phyloP scores from a whole-genome alignment of 1,284 basidiomycete species.

The Agroathelia rolfsii region DNA sequence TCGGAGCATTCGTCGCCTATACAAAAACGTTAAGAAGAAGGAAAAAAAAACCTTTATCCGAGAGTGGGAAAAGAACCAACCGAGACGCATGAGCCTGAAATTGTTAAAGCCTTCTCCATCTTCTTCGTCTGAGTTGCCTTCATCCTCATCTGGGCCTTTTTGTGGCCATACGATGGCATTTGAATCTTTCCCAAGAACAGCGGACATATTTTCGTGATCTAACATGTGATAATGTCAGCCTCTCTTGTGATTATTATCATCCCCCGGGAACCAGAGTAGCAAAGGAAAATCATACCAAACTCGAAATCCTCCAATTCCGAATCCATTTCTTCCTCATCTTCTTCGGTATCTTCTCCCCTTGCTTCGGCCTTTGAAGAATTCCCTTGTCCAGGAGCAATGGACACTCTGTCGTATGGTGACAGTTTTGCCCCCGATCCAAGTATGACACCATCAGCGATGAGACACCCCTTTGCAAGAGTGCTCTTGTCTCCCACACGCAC shows the following conservation, averaged over 20 bases:
- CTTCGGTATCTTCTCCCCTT: slow-evolving; percentile 26
- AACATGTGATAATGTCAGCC: no score
- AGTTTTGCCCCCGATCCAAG: slow-evolving; percentile 69
- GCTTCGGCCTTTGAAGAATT: slow-evolving; percentile 28
- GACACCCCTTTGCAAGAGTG: slow-evolving; percentile 55
- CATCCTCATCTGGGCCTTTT: slow-evolving; percentile 39
- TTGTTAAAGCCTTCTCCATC: slow-evolving; percentile 53
- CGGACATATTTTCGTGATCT: slow-evolving; percentile 34
- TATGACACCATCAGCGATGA: slow-evolving; percentile 73
- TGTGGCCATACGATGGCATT: slow-evolving; percentile 68
- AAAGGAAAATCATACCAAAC: slow-evolving; percentile 36
- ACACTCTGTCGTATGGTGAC: slow-evolving; percentile 64
- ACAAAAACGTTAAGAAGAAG: slow-evolving; percentile 4
- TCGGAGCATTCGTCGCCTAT: slow-evolving; percentile 55
- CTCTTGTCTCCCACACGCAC: slow-evolving; percentile 65
- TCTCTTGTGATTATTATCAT: no score
- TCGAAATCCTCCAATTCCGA: slow-evolving; percentile 60
- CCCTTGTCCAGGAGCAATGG: no score
- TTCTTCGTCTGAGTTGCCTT: slow-evolving; percentile 49
- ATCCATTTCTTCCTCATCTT: slow-evolving; percentile 30
- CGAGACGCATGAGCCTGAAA: slow-evolving; percentile 61
- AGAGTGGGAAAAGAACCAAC: slow-evolving; percentile 26
- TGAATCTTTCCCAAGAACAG: slow-evolving; percentile 47
- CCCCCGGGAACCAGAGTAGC: no score
- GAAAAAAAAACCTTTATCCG: no score